Base-by-base conservation (phyloP, 2,329 filamentous ascomycete genomes). In the Neurospora sp. region DNA sequence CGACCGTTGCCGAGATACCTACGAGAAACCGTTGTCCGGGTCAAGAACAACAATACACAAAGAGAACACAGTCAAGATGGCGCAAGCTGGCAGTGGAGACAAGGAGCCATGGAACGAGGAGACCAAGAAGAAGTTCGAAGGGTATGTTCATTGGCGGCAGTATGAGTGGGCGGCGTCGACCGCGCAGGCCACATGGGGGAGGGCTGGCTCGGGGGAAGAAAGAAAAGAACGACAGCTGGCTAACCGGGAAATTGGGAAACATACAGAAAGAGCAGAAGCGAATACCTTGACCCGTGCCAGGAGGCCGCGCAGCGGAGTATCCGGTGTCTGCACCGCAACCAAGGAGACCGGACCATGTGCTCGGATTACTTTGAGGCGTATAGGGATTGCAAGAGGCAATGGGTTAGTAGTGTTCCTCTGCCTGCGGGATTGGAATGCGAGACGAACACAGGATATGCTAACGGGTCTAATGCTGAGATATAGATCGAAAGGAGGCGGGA, bases 361-460 rank as follows among this genome's bases (percentile, higher is more conserved):
- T 85, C 86, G 73, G 95, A 98, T 80, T 98, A 96, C 79, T 98
- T 99, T 78, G 93, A 97, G 81, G 93, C 93, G 68, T 98, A 97
- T 80, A 89, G 93, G 71, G 93, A 96, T 73, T 98, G 95, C 82
- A 97, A 97, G 80, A 94, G 97, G 82, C 87, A 90, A 83, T 97
- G 94, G 94, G 93, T 97, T 85, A 73, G 83, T 38, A n/a, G 1
- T 43, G 23, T 2, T 19, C 15, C 23, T 62, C 15, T 23, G 36
- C 28, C 1, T 17, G 6, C n/a, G 23, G 38, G 23, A 43, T 23
- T 66, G 19, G 38, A 19, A 52, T 6, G 43, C 11, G 2, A 28
- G n/a, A n/a, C 6, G 42, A 40, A n/a, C 8, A 39, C 38, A 13
- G 9, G 15, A 42, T 40, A 15, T 28, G 15, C 33, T 52, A 38